Evolutionary conservation across 345 rosid genomes (phyloP).

Genomic region (Schrenkiella parvula): DNA sequence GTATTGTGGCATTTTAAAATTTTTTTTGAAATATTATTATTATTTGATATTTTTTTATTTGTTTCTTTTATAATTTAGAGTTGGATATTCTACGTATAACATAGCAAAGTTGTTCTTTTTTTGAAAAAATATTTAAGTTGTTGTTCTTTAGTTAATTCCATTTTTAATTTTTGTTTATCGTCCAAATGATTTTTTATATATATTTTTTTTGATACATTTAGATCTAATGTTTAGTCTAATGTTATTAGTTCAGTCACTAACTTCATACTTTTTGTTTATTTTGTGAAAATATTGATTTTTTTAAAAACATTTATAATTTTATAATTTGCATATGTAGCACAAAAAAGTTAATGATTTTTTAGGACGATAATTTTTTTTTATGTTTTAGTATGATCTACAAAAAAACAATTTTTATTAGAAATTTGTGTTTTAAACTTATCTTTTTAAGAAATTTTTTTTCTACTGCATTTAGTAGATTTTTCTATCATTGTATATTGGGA

Average conservation of each 20-base stretch:
- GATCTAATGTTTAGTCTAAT: neutral
- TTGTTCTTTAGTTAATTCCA: neutral
- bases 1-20: neutral
- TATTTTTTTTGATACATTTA: neutral
- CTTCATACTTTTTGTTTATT: neutral
- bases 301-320: no score
- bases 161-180: neutral
- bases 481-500: neutral
- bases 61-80: no score
- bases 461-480: neutral
- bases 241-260: neutral
- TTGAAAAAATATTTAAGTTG: no score
- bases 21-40: no score
- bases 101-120: no score
- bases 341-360: no score
- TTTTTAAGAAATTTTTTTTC: neutral
- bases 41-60: no score
- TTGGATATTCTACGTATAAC: no score
- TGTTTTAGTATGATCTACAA: neutral
- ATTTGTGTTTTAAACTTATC: neutral
- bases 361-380: no score
- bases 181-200: neutral
- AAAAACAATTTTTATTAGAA: neutral
- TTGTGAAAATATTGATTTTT: neutral
- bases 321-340: no score